Conservation (phyloP, 148 eudicot genomes). For the Amaranthus hypochondriacus region DNA sequence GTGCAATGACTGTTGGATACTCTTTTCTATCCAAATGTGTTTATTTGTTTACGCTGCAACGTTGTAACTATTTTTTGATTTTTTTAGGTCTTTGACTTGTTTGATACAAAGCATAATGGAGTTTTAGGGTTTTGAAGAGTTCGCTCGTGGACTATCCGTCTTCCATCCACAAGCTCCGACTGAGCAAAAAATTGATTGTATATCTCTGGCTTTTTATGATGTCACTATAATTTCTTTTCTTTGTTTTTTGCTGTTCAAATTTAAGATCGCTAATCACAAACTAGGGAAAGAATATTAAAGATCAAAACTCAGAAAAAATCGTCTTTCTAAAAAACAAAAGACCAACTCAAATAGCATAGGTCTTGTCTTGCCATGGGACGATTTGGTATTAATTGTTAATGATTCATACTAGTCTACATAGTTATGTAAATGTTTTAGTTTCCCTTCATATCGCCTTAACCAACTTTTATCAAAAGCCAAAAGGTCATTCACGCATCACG, state of each 20-base stretch:
- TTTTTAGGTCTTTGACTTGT: constrained; percentile 86
- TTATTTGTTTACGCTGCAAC: not conserved
- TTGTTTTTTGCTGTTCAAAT: not conserved
- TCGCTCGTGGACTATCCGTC: constrained; percentile 94
- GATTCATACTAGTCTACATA: not conserved
- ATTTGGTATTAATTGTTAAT: too few relatives aligned
- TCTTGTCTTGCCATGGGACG: too few relatives aligned
- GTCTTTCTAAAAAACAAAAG: too few relatives aligned
- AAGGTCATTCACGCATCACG: too few relatives aligned
- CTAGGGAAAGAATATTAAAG: too few relatives aligned
- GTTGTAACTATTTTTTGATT: not conserved
- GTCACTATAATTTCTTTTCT: not conserved
- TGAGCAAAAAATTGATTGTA: constrained; percentile 93
- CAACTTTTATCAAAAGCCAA: not conserved
- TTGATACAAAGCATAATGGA: constrained; percentile 95
- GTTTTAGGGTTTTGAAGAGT: constrained; percentile 91
- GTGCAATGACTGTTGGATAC: not conserved
- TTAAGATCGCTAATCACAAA: too few relatives aligned
- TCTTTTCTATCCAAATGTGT: not conserved
- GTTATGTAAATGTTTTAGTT: not conserved
- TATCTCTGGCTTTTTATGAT: constrained; percentile 19
- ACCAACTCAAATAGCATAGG: too few relatives aligned
- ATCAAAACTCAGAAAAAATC: too few relatives aligned
- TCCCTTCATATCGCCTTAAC: not conserved
- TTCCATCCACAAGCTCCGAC: constrained; percentile 91